Evolutionary conservation across 805 yeast genomes (phyloP), one percentile per base, ranked within the genome.

Genomic region (Myxozyma nipponensis): DNA sequence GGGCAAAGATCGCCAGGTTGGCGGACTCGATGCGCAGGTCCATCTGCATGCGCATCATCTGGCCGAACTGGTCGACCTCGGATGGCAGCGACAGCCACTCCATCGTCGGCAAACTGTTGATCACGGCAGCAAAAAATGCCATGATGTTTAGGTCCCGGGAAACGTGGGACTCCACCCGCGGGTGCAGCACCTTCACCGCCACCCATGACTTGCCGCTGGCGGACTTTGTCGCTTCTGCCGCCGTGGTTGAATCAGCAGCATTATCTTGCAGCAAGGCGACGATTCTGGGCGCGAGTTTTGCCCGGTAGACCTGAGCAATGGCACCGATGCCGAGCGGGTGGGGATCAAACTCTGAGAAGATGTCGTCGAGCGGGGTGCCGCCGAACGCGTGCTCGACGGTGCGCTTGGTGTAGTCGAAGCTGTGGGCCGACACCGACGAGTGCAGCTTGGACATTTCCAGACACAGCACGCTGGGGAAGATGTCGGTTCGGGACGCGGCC

Each of bases 401-500:
- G 19, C 66, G 61, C 61, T 77, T 77, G 1, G 98, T 88, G 43
- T 75, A 74, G 1, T 63, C 58, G 28, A 86, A 66, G 0, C 84
- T 70, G 70, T 93, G 99, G 4, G 83, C 76, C 50, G 77, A 79
- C 7, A 89, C 91, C 63, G 87, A 79, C 3, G 96, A 86, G 66
- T 93, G 99, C 48, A 93, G 70, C 22, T 77, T 70, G 7, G 86
- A 78, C 59, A 93, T 69, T 62, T 86, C 89, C 21, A 78, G 77
- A 66, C 98, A 91, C 67, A 91, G 69, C 37, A 77, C 86, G 42
- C 70, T 72, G 2, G 96, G 84, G 69, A 93, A 91, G 30, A 93
- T 84, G 68, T 93, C 99, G 0, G 95, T 86, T 67, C 99, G 78
- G 9, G 96, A 85, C 2, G 97, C 97, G 0, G 98, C 98, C 99